A percentile compares a stretch with the other conserved stretches of the same genome.
Conservation (phyloP, 208 protist species). For the Strigomonas culicis region DNA sequence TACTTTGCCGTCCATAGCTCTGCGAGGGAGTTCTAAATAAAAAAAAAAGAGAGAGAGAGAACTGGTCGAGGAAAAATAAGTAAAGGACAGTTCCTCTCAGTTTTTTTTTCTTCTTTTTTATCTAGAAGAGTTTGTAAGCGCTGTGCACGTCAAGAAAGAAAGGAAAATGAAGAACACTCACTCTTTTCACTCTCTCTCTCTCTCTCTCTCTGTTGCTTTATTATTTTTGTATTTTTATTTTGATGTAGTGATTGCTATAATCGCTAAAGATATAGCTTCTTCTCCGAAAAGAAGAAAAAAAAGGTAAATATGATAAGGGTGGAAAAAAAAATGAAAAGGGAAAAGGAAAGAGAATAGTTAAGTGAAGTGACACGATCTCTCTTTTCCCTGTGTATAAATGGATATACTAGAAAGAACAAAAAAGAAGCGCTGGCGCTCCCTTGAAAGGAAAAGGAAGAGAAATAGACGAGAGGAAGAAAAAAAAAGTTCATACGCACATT, state of each 20-base stretch:
- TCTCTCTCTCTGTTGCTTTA: too few species aligned
- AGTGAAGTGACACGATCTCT: conserved; percentile 11
- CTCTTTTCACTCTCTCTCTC: too few species aligned
- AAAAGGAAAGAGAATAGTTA: conserved; percentile 2
- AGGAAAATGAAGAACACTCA: conserved; percentile 6
- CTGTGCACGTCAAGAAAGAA: not conserved
- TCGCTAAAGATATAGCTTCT: too few species aligned
- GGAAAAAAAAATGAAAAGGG: not conserved
- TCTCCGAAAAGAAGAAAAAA: conserved; percentile 11
- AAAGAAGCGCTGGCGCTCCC: conserved; percentile 10
- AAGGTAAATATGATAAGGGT: conserved; percentile 5
- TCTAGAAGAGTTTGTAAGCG: too few species aligned
- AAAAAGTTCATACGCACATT: conserved; percentile 11
- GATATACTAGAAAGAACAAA: conserved; percentile 6
- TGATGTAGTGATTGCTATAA: too few species aligned
- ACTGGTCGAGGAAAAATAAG: not conserved
- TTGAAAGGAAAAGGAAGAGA: not conserved
- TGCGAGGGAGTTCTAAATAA: not conserved
- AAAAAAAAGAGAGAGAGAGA: conserved; percentile 6
- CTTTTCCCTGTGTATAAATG: conserved; percentile 7
- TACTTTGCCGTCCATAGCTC: conserved; percentile 44
- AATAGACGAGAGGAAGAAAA: conserved; percentile 1
- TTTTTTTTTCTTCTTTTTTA: conserved; percentile 7
- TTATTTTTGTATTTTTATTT: too few species aligned
- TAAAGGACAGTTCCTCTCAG: not conserved